These are phyloP conservation scores for Calonectria honghensis DNA, from an alignment of 2,329 filamentous ascomycete species.

Conservation along the genomic window DNA sequence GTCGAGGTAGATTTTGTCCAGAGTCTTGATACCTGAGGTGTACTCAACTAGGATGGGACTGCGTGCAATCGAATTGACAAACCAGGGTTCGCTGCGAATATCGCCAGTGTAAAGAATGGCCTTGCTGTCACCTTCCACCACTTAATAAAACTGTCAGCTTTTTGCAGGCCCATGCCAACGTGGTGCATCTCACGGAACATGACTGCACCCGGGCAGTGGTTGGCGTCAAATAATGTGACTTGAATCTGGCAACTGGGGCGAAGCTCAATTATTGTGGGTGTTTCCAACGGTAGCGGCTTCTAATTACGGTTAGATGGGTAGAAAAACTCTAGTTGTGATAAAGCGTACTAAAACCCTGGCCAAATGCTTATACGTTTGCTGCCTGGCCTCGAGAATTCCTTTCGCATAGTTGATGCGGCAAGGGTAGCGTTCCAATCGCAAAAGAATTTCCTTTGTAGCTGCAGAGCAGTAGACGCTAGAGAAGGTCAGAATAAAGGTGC, in stretches of 20 bases:
- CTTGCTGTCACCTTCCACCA: conserved; percentile 84
- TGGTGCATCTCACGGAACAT: conserved; percentile 81
- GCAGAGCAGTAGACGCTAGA: conserved; percentile 88
- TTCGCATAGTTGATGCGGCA: conserved; percentile 88
- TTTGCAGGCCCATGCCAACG: accelerated
- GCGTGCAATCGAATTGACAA: conserved; percentile 82
- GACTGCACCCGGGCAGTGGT: conserved; percentile 91
- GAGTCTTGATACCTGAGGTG: conserved; percentile 75
- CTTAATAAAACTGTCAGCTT: conserved; percentile 55
- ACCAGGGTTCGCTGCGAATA: conserved; percentile 90
- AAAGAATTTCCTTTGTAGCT: conserved; percentile 86
- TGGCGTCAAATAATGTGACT: conserved; percentile 92
- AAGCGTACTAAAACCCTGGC: conserved; percentile 76
- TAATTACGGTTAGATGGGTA: conserved; percentile 54
- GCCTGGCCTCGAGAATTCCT: conserved; percentile 84
- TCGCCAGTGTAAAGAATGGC: conserved; percentile 93
- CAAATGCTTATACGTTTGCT: conserved; percentile 86
- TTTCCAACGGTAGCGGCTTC: conserved; percentile 89
- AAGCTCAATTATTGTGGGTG: conserved; percentile 85
- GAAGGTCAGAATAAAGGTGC: neutral
- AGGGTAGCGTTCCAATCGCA: conserved; percentile 85
- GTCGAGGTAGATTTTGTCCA: conserved; percentile 92
- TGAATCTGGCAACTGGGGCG: conserved; percentile 80
- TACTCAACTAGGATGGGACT: conserved; percentile 87
- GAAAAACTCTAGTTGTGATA: accelerated